Conservation (phyloP, 257 asterid species). For the Solanum gandarillasii region DNA sequence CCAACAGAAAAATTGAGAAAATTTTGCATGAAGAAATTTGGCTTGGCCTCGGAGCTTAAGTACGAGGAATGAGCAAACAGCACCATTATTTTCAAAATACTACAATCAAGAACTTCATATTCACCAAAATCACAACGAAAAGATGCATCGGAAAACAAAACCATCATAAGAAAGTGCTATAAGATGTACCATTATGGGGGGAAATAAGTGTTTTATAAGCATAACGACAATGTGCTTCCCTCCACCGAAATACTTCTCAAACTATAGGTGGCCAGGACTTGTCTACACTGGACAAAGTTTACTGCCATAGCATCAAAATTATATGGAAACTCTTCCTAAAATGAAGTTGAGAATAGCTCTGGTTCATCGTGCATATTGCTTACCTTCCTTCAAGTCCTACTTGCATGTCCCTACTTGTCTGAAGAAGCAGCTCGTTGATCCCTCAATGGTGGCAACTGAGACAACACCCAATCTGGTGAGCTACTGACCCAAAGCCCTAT, state of each 20-base stretch:
- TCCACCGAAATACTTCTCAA: neutral
- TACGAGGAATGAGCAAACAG: neutral
- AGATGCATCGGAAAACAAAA: neutral
- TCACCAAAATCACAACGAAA: neutral
- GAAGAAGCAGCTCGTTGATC: constrained; percentile 8
- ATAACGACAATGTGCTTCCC: neutral
- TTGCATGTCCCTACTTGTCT: neutral
- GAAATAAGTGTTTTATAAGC: neutral
- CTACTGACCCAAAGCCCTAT: constrained; percentile 38
- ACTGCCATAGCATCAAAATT: neutral
- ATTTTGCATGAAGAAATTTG: neutral
- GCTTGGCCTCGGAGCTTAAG: neutral
- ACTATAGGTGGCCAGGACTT: neutral
- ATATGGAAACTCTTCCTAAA: neutral
- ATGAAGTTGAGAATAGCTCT: neutral
- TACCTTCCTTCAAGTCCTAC: neutral
- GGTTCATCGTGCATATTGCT: neutral
- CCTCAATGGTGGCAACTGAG: constrained; percentile 44
- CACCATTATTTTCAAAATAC: neutral
- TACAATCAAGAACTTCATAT: neutral
- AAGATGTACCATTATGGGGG: neutral
- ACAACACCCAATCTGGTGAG: constrained; percentile 46
- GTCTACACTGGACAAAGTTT: neutral
- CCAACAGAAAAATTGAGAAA: neutral
- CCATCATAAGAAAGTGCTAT: neutral